A percentile compares a stretch with the other conserved stretches of the same genome.
Evolutionary conservation across 176 grass and related monocot species (phyloP).

Genomic region (Pontederia paniculata): DNA sequence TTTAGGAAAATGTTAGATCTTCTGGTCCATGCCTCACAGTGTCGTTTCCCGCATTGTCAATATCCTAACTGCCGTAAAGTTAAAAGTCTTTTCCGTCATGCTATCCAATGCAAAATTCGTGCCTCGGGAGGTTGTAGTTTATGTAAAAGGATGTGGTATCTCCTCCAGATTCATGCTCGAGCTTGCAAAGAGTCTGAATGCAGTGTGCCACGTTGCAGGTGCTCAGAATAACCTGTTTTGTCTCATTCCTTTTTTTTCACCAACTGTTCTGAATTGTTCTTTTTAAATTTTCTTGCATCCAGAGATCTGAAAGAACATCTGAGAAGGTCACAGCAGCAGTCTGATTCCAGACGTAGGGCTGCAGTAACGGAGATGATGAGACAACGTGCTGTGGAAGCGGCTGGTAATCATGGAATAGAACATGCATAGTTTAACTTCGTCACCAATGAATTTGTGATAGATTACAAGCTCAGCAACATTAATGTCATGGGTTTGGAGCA

Average conservation of each 20-base stretch:
- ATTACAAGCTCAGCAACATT: too few relatives aligned
- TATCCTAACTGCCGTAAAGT: slow-evolving; percentile 73
- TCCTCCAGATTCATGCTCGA: slow-evolving; percentile 85
- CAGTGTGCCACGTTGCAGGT: slow-evolving; percentile 91
- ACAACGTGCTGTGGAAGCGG: slow-evolving; percentile 71
- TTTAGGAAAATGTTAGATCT: slow-evolving; percentile 76
- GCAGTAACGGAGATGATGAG: slow-evolving; percentile 99
- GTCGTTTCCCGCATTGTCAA: slow-evolving; percentile 48
- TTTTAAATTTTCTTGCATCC: slow-evolving; percentile 20
- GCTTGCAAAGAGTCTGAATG: slow-evolving; percentile 91
- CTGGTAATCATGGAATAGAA: slow-evolving; percentile 38
- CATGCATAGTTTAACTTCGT: too few relatives aligned
- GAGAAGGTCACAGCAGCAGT: slow-evolving; percentile 84
- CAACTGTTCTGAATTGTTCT: slow-evolving; percentile 3
- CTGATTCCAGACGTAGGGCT: slow-evolving; percentile 82
- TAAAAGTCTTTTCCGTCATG: slow-evolving; percentile 77
- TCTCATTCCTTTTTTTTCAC: background rate
- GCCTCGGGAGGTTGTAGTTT: slow-evolving; percentile 74
- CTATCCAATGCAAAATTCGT: slow-evolving; percentile 56
- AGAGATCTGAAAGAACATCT: slow-evolving; percentile 96
- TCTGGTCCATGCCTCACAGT: slow-evolving; percentile 66
- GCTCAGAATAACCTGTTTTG: slow-evolving; percentile 13
- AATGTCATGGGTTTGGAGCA: too few relatives aligned
- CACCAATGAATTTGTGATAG: too few relatives aligned
- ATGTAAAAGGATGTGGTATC: slow-evolving; percentile 84